A percentile compares a stretch with the other conserved stretches of the same genome.
Evolutionary conservation across 2,329 filamentous ascomycete genomes (phyloP).

Genomic region (Colletotrichum graminicola): DNA sequence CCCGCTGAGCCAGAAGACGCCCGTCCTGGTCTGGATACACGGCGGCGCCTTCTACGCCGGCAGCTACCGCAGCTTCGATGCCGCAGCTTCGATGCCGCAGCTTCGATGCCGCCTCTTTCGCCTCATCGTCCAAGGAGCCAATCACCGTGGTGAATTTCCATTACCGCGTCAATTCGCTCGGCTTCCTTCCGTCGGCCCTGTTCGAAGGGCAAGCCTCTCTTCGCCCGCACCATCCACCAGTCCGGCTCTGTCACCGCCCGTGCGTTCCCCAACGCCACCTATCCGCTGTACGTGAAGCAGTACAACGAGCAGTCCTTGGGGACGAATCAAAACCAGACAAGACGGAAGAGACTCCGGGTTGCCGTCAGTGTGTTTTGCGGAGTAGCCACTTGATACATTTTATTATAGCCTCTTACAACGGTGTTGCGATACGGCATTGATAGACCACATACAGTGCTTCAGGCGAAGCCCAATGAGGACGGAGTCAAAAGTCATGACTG

Average conservation of each 20-base stretch:
- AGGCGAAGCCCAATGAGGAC: too few relatives aligned
- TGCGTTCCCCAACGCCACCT: constrained; percentile 45
- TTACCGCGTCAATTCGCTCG: constrained; percentile 73
- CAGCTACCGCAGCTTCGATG: constrained; percentile 53
- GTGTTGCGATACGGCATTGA: not conserved
- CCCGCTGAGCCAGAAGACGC: constrained; percentile 51
- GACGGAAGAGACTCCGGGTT: not conserved
- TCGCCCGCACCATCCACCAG: constrained; percentile 76
- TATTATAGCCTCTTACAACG: not conserved
- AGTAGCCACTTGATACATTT: not conserved
- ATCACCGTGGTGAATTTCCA: constrained; percentile 75
- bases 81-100: too few relatives aligned
- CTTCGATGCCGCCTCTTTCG: too few relatives aligned
- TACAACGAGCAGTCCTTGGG: constrained; percentile 68
- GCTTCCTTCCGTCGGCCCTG: constrained; percentile 70
- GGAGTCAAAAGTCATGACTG: too few relatives aligned
- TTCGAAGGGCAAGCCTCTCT: constrained; percentile 69
- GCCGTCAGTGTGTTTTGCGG: not conserved
- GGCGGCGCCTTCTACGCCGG: constrained; percentile 53
- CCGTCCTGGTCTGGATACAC: constrained; percentile 56
- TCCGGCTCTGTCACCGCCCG: constrained; percentile 63
- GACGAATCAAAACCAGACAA: not conserved
- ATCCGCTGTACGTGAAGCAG: constrained; percentile 60
- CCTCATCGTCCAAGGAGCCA: constrained; percentile 56
- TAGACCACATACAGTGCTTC: too few relatives aligned